Percentiles rank a stretch among this genome's conserved stretches.
These are phyloP conservation scores for Plasmodium inui DNA, from an alignment of 169 alveolate species.

Conservation along the genomic window DNA sequence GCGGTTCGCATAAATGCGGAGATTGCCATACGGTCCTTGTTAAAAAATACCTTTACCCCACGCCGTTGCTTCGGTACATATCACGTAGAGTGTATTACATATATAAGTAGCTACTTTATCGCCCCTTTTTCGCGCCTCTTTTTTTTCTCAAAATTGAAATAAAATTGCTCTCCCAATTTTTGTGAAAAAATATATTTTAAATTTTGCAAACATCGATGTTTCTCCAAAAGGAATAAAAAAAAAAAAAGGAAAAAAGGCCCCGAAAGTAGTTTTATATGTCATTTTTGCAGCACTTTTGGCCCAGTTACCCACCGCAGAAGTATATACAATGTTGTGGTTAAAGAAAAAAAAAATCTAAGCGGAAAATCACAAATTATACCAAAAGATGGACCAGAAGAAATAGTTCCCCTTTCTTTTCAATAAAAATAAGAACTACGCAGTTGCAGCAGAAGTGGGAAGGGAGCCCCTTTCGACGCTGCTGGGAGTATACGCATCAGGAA, in stretches of 20 bases:
- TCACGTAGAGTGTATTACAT: neutral
- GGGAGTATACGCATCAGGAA: neutral
- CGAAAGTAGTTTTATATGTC: neutral
- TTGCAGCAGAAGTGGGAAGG: neutral
- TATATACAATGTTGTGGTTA: neutral
- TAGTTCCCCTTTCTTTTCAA: neutral
- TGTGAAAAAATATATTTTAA: neutral
- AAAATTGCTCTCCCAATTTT: neutral
- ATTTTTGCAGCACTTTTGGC: neutral
- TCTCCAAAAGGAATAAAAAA: neutral
- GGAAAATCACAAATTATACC: neutral
- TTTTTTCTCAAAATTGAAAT: neutral
- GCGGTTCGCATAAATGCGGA: neutral
- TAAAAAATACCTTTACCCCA: neutral
- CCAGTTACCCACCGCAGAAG: neutral
- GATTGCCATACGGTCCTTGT: neutral
- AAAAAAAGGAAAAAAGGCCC: neutral
- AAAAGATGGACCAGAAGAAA: neutral
- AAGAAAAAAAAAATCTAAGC: neutral
- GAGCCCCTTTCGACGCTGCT: neutral
- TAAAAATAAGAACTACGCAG: neutral
- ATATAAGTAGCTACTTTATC: neutral
- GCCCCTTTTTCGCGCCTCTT: neutral
- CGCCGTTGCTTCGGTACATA: neutral
- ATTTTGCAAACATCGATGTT: neutral